Evolutionary conservation across 768 basidiomycete genomes (phyloP), one percentile per base, ranked within the genome.

Genomic region (Tulasnella sp.): DNA sequence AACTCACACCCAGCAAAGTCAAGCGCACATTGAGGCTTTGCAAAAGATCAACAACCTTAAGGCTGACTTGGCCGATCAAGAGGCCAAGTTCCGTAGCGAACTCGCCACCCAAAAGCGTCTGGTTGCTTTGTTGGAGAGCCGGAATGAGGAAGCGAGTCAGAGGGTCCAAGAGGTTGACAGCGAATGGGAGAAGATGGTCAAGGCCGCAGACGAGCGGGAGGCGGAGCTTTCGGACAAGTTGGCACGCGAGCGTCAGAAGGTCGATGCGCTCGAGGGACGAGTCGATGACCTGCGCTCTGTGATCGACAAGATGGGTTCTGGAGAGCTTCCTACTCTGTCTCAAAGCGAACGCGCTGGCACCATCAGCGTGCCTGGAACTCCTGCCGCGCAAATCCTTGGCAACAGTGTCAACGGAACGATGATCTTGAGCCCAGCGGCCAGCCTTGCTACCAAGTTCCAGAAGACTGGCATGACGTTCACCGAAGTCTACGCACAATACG

Each of bases 401-500:
- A 47, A 19, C 44, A 76, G 62, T 73, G 81, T n/a, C 84, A 87
- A 74, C 71, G 81, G 81, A 90, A 67, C 77, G 87, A 62, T 37
- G 70, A 64, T 88, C 59, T 81, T 95, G 19, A 94, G 92, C 77
- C 94, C 95, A 1, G 92, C 95, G 0, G 91, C 95, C 14, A 89
- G 90, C 4, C 88, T 96, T 82, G 93, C 90, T 7, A 89, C 89
- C 80, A 87, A 84, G 74, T 86, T 89, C 26, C 94, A 95, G 81
- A 88, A 87, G 79, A 86, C 83, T 34, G 93, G 92, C 35, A 92
- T 91, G 84, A 91, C 91, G 0, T 96, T 96, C 81, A 96, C 96
- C 0, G 92, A 97, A 77, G 89, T 98, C 26, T 98, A 97, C 78
- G 86, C 91, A 17, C 94, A 97, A 77, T 93, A 93, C 75, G 88